phyloP scores from a whole-genome alignment of 192 early-diverging fungal species.

The Helicostylum pulchrum region DNA sequence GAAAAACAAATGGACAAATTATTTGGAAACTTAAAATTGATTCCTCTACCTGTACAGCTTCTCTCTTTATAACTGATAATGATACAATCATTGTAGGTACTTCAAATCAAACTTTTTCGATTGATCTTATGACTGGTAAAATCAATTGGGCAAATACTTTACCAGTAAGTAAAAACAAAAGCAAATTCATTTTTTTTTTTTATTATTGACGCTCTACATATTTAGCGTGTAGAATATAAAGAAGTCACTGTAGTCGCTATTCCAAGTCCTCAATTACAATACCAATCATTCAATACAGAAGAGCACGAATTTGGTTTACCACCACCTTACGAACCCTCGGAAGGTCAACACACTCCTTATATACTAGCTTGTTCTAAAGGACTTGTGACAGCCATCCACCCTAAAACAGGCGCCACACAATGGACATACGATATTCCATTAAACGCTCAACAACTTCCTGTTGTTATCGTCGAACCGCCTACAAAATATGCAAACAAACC shows the following conservation, averaged over 20 bases:
- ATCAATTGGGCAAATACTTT: slow-evolving; percentile 21
- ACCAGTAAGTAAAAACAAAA: slow-evolving; percentile 3
- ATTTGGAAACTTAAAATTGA: no score
- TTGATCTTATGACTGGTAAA: slow-evolving; percentile 21
- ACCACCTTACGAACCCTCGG: not conserved
- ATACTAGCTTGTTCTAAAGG: slow-evolving; percentile 16
- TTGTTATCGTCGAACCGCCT: slow-evolving; percentile 4
- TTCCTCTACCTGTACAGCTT: not conserved
- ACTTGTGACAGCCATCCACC: slow-evolving; percentile 6
- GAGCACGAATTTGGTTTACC: not conserved
- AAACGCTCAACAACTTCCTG: slow-evolving; percentile 13
- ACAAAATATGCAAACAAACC: not conserved
- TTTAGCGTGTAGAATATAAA: not conserved
- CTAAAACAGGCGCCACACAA: slow-evolving; percentile 1
- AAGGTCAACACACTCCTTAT: not conserved
- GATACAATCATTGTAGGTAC: slow-evolving; percentile 14
- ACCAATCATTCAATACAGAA: not conserved
- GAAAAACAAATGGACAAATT: no score
- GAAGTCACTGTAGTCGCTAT: slow-evolving; percentile 21
- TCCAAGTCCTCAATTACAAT: not conserved
- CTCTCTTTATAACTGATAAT: slow-evolving; percentile 22
- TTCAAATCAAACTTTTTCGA: slow-evolving; percentile 9
- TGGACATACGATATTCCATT: slow-evolving; percentile 18
- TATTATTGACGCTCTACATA: no score
- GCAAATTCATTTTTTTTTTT: no score